Conservation (phyloP, 2,329 filamentous ascomycete genomes). For the Dothideomycetes sp. region DNA sequence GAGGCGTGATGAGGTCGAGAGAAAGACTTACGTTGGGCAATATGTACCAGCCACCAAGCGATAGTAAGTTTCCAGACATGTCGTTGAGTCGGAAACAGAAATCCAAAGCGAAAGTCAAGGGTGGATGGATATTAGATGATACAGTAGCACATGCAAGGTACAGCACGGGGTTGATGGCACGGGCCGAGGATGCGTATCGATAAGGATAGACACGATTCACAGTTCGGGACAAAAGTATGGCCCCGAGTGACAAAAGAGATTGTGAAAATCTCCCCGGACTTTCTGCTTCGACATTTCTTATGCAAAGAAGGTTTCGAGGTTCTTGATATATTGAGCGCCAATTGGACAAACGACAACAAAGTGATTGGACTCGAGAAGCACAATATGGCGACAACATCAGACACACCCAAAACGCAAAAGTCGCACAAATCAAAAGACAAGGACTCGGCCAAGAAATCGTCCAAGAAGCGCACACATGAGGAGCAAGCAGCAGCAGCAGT, state of each 20-base stretch:
- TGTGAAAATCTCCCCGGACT: neutral
- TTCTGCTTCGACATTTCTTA: neutral
- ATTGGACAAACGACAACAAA: no score
- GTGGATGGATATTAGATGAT: no score
- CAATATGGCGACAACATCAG: constrained; percentile 15
- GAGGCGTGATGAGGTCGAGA: no score
- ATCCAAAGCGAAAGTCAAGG: no score
- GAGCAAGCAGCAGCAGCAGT: constrained; percentile 8
- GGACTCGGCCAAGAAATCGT: constrained; percentile 19
- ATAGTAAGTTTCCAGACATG: constrained; percentile 37
- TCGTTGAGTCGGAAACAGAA: no score
- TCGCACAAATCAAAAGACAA: constrained; percentile 33
- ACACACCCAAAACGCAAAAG: constrained; percentile 16
- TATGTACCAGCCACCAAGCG: constrained; percentile 50
- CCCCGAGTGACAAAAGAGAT: neutral
- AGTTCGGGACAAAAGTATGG: neutral
- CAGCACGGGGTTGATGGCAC: no score
- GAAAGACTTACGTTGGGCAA: constrained; percentile 43
- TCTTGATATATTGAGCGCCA: no score
- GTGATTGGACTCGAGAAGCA: no score
- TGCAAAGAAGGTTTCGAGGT: neutral
- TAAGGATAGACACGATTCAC: no score
- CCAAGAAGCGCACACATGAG: constrained; percentile 16
- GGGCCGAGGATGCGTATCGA: no score
- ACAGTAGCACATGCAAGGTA: no score